Base-by-base conservation (phyloP, 306 rosid genomes). In the Gynostemma pentaphyllum region DNA sequence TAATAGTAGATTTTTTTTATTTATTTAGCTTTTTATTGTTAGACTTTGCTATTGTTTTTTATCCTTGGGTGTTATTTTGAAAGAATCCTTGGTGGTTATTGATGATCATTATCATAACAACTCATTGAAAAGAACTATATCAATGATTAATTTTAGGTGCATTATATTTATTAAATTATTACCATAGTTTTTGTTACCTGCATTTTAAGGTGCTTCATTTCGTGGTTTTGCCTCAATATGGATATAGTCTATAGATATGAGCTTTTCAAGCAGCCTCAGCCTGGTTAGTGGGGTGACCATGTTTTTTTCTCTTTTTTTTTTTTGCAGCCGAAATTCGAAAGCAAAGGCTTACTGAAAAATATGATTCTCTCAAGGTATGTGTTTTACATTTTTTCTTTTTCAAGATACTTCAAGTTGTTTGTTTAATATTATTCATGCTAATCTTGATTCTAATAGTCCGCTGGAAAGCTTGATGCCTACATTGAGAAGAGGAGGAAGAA, bases 401-500 rank as follows among this genome's bases (percentile, higher is more conserved):
- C 19, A 45, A 22, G 23, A 52, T 45, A 28, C 21, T 1, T 11
- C 11, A 44, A 9, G n/a, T 52, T 15, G 50, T 39, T 8, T 21
- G 4, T 50, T 23, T 18, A 26, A 9, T 19, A 12, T 11, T 34
- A 30, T 8, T 34, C 24, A 11, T 16, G 59, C 19, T 5, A 39
- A 9, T 28, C 40, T 54, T 23, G 45, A 51, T 21, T 42, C 53
- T 48, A 46, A 68, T 73, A 85, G 96, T 68, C 79, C 8, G 62
- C 95, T 71, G 95, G 95, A 42, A 85, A 85, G 77, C 95, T 91
- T 18, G 86, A 82, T 49, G 24, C 87, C 41, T 91, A 68, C 62
- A 50, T 91, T 36, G 86, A 83, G 79, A 88, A 82, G 69, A 81
- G 71, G 80, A 81, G 95, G 75, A 80, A 68, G 82, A 91, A 85